Evolutionary conservation across 208 protist genomes (phyloP).

Genomic region (Wallacemonas sp.): DNA sequence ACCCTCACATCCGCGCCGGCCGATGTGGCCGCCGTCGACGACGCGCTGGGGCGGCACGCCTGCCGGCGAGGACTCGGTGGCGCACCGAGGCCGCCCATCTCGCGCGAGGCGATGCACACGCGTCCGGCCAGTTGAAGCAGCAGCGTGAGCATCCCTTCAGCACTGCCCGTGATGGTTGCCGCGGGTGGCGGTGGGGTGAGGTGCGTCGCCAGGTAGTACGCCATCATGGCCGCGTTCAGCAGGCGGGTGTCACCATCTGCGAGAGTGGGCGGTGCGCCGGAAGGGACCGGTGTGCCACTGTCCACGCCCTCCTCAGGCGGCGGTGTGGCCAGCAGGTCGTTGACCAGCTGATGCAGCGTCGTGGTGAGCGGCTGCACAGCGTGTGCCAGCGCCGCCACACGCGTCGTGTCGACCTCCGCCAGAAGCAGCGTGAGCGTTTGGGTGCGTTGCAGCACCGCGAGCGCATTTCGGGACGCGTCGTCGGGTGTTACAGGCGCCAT

Average conservation of each 20-base stretch:
- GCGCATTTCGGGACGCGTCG: not conserved
- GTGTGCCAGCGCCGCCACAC: not conserved
- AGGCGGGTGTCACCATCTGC: not conserved
- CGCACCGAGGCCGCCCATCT: not conserved
- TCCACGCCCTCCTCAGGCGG: not conserved
- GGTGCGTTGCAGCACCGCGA: constrained; percentile 9
- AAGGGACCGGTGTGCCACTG: no score
- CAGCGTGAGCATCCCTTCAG: constrained; percentile 29
- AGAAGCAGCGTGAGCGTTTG: constrained; percentile 9
- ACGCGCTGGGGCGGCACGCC: no score
- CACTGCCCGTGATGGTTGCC: not conserved
- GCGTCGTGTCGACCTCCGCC: not conserved
- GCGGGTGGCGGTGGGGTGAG: not conserved
- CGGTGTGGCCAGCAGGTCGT: not conserved
- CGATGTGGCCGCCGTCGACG: no score
- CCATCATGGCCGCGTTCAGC: constrained; percentile 5
- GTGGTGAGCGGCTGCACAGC: not conserved
- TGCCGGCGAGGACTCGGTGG: not conserved
- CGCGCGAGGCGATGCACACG: constrained; percentile 19
- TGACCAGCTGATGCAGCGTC: not conserved
- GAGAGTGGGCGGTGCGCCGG: no score
- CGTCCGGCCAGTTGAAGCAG: constrained; percentile 45
- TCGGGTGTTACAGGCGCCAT: not conserved
- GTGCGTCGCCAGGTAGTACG: constrained; percentile 5
- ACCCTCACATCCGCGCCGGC: not conserved